Conservation (phyloP, 140 eudicot species). For the Cichorium intybus region DNA sequence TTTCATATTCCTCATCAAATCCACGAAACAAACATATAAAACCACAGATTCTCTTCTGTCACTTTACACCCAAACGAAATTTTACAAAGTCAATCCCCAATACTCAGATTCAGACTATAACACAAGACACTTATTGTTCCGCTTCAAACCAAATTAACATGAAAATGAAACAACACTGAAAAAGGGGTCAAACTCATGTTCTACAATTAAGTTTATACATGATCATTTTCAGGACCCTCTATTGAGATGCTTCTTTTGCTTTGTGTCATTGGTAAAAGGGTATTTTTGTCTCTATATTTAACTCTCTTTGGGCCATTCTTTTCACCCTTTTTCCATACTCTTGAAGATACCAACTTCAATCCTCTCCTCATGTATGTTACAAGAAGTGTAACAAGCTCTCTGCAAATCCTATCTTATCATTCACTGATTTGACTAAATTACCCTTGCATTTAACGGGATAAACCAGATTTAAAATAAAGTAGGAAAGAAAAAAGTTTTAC, state of each 20-base stretch:
- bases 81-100: slow-evolving; percentile 30
- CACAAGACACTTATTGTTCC: slow-evolving; percentile 32
- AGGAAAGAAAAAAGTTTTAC: slow-evolving; percentile 32
- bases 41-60: slow-evolving; percentile 20
- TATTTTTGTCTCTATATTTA: slow-evolving; percentile 55
- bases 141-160: slow-evolving; percentile 29
- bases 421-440: slow-evolving; percentile 5
- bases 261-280: slow-evolving; percentile 56
- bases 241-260: slow-evolving; percentile 48
- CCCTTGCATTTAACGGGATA: neutral
- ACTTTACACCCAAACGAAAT: slow-evolving; percentile 20
- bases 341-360: slow-evolving; percentile 45
- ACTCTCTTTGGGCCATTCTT: slow-evolving; percentile 53
- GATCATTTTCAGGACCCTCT: slow-evolving; percentile 41
- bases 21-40: slow-evolving; percentile 25
- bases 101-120: slow-evolving; percentile 21
- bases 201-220: slow-evolving; percentile 28
- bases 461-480: neutral
- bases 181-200: slow-evolving; percentile 10
- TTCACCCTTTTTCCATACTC: slow-evolving; percentile 59
- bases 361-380: slow-evolving; percentile 60
- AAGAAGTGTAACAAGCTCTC: slow-evolving; percentile 68
- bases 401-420: slow-evolving; percentile 30
- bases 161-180: slow-evolving; percentile 9
- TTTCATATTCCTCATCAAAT: slow-evolving; percentile 24